phyloP scores from a whole-genome alignment of 495 filamentous ascomycete species.

The Lepidopterella palustris region DNA sequence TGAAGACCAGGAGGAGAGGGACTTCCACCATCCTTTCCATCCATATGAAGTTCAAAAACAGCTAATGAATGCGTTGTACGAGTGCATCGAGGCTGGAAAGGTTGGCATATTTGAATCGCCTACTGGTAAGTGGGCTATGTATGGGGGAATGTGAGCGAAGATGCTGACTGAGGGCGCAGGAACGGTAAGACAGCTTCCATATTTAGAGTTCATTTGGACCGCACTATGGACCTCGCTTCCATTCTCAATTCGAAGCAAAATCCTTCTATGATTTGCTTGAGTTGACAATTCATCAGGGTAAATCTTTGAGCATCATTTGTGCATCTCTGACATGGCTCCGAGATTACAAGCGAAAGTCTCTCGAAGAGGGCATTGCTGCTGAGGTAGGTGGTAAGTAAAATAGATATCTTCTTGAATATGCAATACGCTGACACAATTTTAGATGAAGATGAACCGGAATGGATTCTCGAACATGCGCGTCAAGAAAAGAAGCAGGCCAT shows the following conservation, averaged over 20 bases:
- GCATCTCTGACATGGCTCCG: conserved; percentile 89
- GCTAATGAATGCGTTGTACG: conserved; percentile 85
- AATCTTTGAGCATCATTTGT: conserved; percentile 76
- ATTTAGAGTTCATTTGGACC: too few species aligned
- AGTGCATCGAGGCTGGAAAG: conserved; percentile 69
- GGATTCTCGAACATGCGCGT: conserved; percentile 74
- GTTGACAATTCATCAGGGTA: not conserved
- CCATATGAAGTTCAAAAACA: conserved; percentile 86
- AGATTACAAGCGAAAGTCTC: conserved; percentile 63
- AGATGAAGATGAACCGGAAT: conserved; percentile 75
- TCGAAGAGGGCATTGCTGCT: conserved; percentile 48
- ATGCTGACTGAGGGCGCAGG: conserved; percentile 16
- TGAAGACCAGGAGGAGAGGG: conserved; percentile 12
- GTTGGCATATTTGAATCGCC: conserved; percentile 92
- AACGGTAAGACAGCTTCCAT: conserved; percentile 28
- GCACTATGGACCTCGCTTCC: too few species aligned
- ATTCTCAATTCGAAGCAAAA: too few species aligned
- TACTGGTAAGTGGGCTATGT: conserved; percentile 50
- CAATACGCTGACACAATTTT: conserved; percentile 8
- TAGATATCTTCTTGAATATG: not conserved
- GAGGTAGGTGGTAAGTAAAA: conserved; percentile 22
- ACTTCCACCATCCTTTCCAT: conserved; percentile 88
- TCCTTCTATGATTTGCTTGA: too few species aligned
- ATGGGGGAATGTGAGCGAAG: not conserved
- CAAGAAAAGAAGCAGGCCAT: conserved; percentile 61